A percentile compares a stretch with the other conserved stretches of the same genome.
phyloP scores from a whole-genome alignment of 495 filamentous ascomycete species.

The Tuber magnatum region DNA sequence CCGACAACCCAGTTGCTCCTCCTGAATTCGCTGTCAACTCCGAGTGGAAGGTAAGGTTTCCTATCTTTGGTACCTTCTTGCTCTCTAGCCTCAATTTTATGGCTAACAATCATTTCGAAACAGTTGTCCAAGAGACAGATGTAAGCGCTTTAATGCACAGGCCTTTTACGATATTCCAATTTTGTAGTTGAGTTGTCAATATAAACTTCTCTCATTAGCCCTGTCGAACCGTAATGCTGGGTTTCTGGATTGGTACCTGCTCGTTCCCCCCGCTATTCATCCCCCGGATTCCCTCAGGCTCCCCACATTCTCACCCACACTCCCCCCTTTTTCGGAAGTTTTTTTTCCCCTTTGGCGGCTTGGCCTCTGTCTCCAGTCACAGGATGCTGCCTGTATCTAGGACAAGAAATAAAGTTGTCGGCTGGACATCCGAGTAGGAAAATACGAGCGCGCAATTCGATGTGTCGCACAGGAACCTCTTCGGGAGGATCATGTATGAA shows the following conservation, averaged over 20 bases:
- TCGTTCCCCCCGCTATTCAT: neutral
- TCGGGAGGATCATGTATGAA: constrained; percentile 1
- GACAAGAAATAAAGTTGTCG: neutral
- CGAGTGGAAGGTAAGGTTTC: constrained; percentile 69
- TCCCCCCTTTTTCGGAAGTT: neutral
- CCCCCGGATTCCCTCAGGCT: neutral
- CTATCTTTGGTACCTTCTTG: neutral
- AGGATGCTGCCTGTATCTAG: neutral
- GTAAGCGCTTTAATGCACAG: neutral
- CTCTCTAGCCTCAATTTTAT: neutral
- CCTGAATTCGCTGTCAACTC: constrained; percentile 89
- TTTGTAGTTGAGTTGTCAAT: constrained; percentile 1
- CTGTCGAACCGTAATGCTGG: neutral
- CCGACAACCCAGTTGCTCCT: constrained; percentile 69
- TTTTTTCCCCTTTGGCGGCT: neutral
- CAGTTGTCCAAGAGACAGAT: constrained; percentile 3
- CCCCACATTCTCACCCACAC: neutral
- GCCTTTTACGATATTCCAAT: neutral
- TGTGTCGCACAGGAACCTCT: neutral
- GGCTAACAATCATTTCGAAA: neutral
- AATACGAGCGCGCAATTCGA: constrained; percentile 1
- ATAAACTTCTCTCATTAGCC: neutral
- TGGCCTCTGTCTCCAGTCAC: neutral
- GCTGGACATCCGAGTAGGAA: neutral
- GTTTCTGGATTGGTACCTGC: neutral